Conservation (phyloP, 2,329 filamentous ascomycete species). For the Ceratocystis ficicola region DNA sequence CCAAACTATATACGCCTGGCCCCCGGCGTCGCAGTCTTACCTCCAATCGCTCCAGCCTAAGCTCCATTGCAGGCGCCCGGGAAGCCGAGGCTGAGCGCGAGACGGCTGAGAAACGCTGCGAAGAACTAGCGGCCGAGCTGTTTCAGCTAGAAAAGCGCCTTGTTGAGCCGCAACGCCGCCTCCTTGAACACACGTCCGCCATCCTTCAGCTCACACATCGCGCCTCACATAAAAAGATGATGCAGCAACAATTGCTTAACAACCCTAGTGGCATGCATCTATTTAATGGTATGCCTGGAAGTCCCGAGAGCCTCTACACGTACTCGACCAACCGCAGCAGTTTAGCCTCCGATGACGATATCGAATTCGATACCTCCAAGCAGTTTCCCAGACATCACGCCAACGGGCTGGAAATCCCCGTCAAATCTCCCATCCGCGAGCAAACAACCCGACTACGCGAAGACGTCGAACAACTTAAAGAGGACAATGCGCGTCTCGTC, state of each 20-base stretch:
- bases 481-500: conserved; percentile 35
- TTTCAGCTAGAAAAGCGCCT: conserved; percentile 66
- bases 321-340: conserved; percentile 51
- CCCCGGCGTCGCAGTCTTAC: conserved; percentile 41
- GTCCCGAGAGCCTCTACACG: conserved; percentile 64
- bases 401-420: conserved; percentile 44
- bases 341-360: conserved; percentile 45
- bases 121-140: conserved; percentile 70
- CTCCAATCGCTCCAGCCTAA: conserved; percentile 38
- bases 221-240: conserved; percentile 45
- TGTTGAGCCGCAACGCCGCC: conserved; percentile 59
- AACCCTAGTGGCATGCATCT: conserved; percentile 29
- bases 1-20: conserved; percentile 61
- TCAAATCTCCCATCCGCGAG: conserved; percentile 45
- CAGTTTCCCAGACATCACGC: conserved; percentile 37
- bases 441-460: conserved; percentile 40
- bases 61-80: conserved; percentile 34
- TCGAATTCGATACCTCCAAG: conserved; percentile 55
- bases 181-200: conserved; percentile 84
- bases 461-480: conserved; percentile 36
- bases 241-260: conserved; percentile 27
- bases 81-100: conserved; percentile 63
- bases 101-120: conserved; percentile 66
- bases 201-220: conserved; percentile 85
- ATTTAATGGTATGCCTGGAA: conserved; percentile 53